Percentiles rank a stretch among this genome's conserved stretches.
phyloP scores from a whole-genome alignment of 1,139 yeast genomes.

The Diutina pseudorugosa region DNA sequence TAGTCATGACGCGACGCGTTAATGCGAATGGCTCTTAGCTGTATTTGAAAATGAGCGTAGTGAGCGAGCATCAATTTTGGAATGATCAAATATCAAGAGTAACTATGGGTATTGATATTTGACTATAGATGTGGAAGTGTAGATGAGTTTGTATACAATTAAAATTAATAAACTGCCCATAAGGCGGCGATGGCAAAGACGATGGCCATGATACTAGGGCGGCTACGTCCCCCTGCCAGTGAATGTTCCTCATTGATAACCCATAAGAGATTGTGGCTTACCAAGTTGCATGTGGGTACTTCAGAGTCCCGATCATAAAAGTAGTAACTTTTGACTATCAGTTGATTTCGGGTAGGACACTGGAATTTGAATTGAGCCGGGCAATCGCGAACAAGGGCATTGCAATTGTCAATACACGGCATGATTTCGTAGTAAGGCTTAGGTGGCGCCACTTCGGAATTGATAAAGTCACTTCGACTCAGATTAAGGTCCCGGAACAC shows the following conservation, averaged over 20 bases:
- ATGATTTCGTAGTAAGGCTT: conserved; percentile 59
- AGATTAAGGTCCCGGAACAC: conserved; percentile 32
- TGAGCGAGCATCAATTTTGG: no score
- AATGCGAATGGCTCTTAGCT: background rate
- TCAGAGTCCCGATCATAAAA: conserved; percentile 15
- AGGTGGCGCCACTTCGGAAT: conserved; percentile 46
- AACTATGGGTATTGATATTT: no score
- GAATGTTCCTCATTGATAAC: background rate
- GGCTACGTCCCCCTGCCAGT: background rate
- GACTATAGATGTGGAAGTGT: no score
- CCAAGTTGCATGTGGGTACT: background rate
- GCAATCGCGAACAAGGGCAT: conserved; percentile 71
- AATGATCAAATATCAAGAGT: no score
- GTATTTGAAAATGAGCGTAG: no score
- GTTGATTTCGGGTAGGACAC: conserved; percentile 45
- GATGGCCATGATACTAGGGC: background rate
- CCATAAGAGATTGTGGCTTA: background rate
- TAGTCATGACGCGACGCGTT: background rate
- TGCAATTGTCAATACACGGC: conserved; percentile 79
- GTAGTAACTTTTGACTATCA: conserved; percentile 35
- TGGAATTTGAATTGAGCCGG: conserved; percentile 63
- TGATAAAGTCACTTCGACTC: conserved; percentile 53
- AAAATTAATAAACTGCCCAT: no score
- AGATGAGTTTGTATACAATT: no score
- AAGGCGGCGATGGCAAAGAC: background rate